Evolutionary conservation across 495 filamentous ascomycete genomes (phyloP).

Genomic region (Sordaria brevicollis): DNA sequence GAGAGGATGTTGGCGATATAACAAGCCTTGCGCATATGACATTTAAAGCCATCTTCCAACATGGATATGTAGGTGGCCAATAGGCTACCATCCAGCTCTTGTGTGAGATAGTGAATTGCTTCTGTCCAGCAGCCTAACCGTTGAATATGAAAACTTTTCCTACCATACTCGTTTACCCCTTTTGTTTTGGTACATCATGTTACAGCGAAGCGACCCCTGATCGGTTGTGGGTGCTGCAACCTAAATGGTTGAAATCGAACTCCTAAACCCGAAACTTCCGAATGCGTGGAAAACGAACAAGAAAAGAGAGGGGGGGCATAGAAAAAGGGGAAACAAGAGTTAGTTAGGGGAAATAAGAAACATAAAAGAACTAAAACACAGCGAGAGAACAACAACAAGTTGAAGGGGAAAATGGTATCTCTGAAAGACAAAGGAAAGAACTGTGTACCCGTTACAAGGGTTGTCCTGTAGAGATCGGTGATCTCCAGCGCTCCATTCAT

Average conservation of each 20-base stretch:
- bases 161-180: not conserved
- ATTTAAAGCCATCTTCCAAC: not conserved
- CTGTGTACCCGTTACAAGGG: not conserved
- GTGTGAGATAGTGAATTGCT: not conserved
- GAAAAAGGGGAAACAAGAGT: no score
- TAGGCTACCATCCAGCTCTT: no score
- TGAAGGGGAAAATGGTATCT: not conserved
- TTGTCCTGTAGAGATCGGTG: not conserved
- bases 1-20: not conserved
- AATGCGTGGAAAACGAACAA: conserved; percentile 3
- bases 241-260: not conserved
- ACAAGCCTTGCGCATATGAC: not conserved
- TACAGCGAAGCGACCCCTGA: not conserved
- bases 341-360: no score
- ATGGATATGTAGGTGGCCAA: no score
- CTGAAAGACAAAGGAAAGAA: not conserved
- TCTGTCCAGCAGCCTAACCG: not conserved
- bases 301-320: conserved; percentile 4
- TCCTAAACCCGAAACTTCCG: not conserved
- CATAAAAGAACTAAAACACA: conserved; percentile 1
- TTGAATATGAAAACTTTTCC: no score
- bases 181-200: not conserved
- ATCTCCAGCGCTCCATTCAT: not conserved
- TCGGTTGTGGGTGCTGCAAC: not conserved
- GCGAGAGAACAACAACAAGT: not conserved